Evolutionary conservation across 2,329 filamentous ascomycete genomes (phyloP), one percentile per base, ranked within the genome.

Genomic region (Akanthomyces muscarius): DNA sequence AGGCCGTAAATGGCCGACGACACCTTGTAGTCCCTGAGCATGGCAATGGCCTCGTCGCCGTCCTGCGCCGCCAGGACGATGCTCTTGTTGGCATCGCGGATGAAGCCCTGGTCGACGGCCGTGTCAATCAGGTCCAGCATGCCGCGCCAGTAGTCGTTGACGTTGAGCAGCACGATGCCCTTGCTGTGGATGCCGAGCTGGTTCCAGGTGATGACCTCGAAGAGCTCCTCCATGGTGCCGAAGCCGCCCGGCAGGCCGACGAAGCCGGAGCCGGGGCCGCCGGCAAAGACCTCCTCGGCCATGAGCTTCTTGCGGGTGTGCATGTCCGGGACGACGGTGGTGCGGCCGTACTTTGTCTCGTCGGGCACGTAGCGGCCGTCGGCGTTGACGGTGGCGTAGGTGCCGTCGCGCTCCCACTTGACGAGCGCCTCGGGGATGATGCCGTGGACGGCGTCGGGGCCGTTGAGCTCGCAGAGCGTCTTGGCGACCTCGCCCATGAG

Each of bases 401-500:
- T 83, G 63, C 82, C 80, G 71, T 88, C 83, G 62, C 86, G 88
- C 78, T 97, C 93, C 74, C 89, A 89, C 68, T 85, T 84, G 51
- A 97, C 86, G 6, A 99, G 85, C 0, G 94, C 89, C 58, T 89
- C 85, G 5, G 95, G 95, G 71, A 99, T 97, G 74, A 99, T 90
- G 72, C 95, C 95, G 78, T 97, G 94, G 18, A 98, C 95, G 14
- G 89, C 79, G 57, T 87, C 76, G 0, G 93, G 91, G 3, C 95
- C 94, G 5, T 88, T 87, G 66, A 97, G 86, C 0, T 89, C 83
- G 68, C 96, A 92, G 33, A 99, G 87, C 0, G 91, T 93, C 70
- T 89, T 89, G 52, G 95, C 92, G 13, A 98, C 77, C 73, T 97
- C 92, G 72, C 95, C 95, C 95, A 99, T 99, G 52, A 99, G 84